These are phyloP conservation scores for Sequoia sempervirens DNA, from an alignment of 75 land plant species.

Conservation along the genomic window DNA sequence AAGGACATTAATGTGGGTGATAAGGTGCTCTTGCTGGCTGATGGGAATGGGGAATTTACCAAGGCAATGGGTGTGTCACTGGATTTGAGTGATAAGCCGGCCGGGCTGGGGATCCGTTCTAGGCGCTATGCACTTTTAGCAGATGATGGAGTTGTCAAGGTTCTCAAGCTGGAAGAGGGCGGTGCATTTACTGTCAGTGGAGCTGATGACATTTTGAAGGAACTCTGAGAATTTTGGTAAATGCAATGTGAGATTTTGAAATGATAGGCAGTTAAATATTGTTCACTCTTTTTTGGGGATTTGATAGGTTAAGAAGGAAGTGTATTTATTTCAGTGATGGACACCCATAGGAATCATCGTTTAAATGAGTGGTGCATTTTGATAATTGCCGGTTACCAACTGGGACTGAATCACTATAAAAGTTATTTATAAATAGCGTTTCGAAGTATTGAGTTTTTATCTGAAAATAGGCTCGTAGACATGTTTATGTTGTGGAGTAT, in stretches of 20 bases:
- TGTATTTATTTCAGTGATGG: background rate
- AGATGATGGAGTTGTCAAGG: slow-evolving; percentile 86
- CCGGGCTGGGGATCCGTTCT: slow-evolving; percentile 71
- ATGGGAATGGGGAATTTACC: slow-evolving; percentile 75
- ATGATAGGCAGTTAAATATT: background rate
- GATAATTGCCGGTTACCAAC: background rate
- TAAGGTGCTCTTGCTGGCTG: slow-evolving; percentile 75
- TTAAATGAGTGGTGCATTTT: background rate
- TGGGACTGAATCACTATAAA: background rate
- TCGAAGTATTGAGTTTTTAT: background rate
- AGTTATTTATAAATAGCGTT: background rate
- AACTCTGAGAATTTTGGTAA: slow-evolving; percentile 34
- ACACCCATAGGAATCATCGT: background rate
- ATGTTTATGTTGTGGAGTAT: too few species aligned
- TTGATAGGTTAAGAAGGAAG: background rate
- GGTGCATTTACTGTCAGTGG: slow-evolving; percentile 75
- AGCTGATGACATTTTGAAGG: slow-evolving; percentile 79
- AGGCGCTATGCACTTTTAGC: slow-evolving; percentile 68
- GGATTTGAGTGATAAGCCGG: slow-evolving; percentile 72
- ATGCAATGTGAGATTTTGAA: background rate
- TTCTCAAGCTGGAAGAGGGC: slow-evolving; percentile 80
- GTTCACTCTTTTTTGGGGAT: background rate
- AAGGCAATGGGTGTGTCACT: slow-evolving; percentile 62
- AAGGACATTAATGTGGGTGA: slow-evolving; percentile 53
- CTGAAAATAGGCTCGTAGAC: background rate